Evolutionary conservation across 2,329 filamentous ascomycete genomes (phyloP), one percentile per base, ranked within the genome.

Genomic region (Cryphonectria japonica): DNA sequence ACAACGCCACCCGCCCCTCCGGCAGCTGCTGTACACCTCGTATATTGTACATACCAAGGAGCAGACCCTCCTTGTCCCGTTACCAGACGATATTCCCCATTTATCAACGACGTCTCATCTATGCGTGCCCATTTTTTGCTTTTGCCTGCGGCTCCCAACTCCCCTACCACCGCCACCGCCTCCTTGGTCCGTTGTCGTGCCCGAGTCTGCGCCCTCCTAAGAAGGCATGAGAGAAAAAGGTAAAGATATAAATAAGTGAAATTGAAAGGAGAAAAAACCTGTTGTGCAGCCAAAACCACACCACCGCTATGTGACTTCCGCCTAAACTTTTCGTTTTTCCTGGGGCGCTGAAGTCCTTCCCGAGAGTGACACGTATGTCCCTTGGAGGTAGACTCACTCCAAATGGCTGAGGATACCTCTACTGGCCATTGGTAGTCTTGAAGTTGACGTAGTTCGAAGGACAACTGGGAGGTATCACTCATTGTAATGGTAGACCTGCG

Each of bases 401-500:
- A 16, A 2, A 61, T 34, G 32, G 34, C 34, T 16, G 7, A 39
- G 3, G 0, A 61, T n/a, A 16, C 19, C 9, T 39, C 5, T 34
- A 16, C 32, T 22, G 59, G 32, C 32, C 5, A 37, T n/a, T 37
- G 57, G 16, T 34, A 32, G 37, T 37, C 37, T 14, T 29, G 32
- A 61, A 39, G 29, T 29, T 37, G n/a, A 50, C 52, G 66, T 67
- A 46, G 37, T 67, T 67, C 62, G 57, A 67, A 64, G 54, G 39
- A 37, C 60, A 59, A 57, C 9, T 13, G 5, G 32, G 5, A 14
- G 34, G 41, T 54, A 69, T 73, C 66, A 95, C 84, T 97, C 93
- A 80, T 97, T 95, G 84, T 94, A 95, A 81, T 97, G 93, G 81
- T 94, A 97, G 73, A 96, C 91, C 93, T 96, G 74, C 16, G 1